Evolutionary conservation across 805 yeast species (phyloP), one percentile per base, ranked within the genome.

Genomic region (Candida nemodendra): DNA sequence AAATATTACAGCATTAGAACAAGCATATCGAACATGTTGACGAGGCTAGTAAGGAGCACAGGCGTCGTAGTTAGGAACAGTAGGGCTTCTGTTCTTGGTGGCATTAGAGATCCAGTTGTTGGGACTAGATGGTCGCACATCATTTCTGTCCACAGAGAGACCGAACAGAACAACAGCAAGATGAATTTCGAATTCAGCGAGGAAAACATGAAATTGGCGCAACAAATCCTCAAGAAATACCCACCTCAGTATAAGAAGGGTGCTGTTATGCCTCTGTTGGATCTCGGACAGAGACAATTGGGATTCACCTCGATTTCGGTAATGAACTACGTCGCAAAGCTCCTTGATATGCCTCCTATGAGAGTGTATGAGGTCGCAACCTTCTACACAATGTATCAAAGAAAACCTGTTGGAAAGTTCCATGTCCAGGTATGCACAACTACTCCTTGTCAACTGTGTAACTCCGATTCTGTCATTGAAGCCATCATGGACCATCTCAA

Each of bases 331-430:
- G 95, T 86, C 34, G 95, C 95, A 37, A 78, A 81, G 62, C 54
- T 82, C 56, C 72, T 85, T 54, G 91, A 84, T 54, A 83, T 87
- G 81, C 95, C 95, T 21, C 95, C 95, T 42, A 86, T 86, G 95
- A 78, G 95, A 66, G 95, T 86, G 21, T 86, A 86, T 63, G 95
- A 86, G 62, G 95, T 86, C 47, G 95, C 95, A 22, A 84, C 95
- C 28, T 86, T 86, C 68, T 86, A 86, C 67, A 86, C 95, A 51
- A 87, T 86, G 95, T 86, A 81, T 69, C 84, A 84, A 67, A 78
- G 93, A 62, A 71, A 75, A 48, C 95, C 95, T 34, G 79, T 87
- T 76, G 95, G 95, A 43, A 84, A 85, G 58, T 84, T 76, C 61
- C 84, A 84, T 59, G 66, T 86, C 38, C 95, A 86, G 62, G 81